phyloP scores from a whole-genome alignment of 192 early-diverging fungal species.

The Phlyctochytrium arcticum region DNA sequence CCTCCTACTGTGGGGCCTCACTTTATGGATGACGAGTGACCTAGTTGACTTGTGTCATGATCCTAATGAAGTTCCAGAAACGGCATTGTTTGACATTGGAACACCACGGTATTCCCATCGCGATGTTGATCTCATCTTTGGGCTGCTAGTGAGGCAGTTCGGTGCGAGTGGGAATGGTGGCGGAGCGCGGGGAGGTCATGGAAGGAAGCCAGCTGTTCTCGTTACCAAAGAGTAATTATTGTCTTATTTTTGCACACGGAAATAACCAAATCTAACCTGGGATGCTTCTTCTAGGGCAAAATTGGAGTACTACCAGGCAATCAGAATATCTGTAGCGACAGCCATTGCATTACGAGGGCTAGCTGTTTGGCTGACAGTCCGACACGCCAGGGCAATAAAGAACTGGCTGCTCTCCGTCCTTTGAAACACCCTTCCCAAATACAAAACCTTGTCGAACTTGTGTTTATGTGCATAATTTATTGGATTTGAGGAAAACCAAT shows the following conservation, averaged over 20 bases:
- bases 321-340: constrained; percentile 3
- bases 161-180: neutral
- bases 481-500: too few species aligned
- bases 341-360: constrained; percentile 1
- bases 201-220: constrained; percentile 8
- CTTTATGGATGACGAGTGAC: constrained; percentile 31
- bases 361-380: neutral
- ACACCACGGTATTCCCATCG: constrained; percentile 10
- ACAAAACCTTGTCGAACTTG: too few species aligned
- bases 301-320: constrained; percentile 8
- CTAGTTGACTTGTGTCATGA: constrained; percentile 23
- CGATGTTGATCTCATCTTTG: constrained; percentile 18
- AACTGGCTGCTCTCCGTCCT: neutral
- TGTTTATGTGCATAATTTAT: too few species aligned
- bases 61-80: neutral
- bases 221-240: constrained; percentile 1
- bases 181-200: neutral
- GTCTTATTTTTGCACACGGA: neutral
- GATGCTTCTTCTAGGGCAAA: neutral
- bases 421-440: too few species aligned
- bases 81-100: constrained; percentile 7
- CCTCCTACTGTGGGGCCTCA: constrained; percentile 32
- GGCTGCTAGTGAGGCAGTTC: neutral
- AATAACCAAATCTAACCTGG: neutral
- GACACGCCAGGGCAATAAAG: neutral